Base-by-base conservation (phyloP, 192 early-diverging fungal genomes). In the Podila clonocystis region DNA sequence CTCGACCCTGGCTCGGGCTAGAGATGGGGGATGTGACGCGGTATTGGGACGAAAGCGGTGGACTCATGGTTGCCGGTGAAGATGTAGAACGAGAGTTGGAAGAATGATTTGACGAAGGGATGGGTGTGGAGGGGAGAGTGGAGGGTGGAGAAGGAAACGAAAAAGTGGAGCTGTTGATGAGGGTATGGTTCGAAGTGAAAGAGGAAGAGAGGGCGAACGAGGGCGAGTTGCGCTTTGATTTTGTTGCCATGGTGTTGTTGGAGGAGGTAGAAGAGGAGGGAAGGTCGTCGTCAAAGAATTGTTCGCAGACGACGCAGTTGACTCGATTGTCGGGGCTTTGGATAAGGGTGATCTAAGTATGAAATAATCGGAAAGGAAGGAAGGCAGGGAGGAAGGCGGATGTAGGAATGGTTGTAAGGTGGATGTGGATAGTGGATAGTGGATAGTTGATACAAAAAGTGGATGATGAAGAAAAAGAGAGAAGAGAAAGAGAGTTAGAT, bases 311-410 rank as follows among this genome's bases (percentile, higher is more conserved):
- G 19, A 80, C 71, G 62, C 77, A 80, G 28, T 59, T 50, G 6
- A 68, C 77, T 30, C 64, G 68, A 45, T 73, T 80, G 63, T 80
- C 77, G 33, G 63, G 77, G 41, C 55, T 80, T 50, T 70, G 72
- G 61, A 80, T 68, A 38, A 80, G 55, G 26, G 70, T 70, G 29
- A 80, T 63, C 77, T 76, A 36, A 4, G 11, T 13, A 30, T 61
- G 68, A 20, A 36, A 34, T 22, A 12, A 24, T 17, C 15, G 59
- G 59, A 15, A 20, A 30, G 9, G 58, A 33, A 60, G 29, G 58
- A 33, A 33, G 33, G 33, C 0, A 33, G 58, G 58, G 7, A 13
- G 2, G 26, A 61, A 29, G 58, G 58, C 6, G 50, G 50, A 52
- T 52, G 50, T n/a, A 52, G 17, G 50, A 52, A 52, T 52, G 50